Evolutionary conservation across 2,329 filamentous ascomycete genomes (phyloP), one percentile per base, ranked within the genome.

Genomic region (Beauveria scarabaeidicola): DNA sequence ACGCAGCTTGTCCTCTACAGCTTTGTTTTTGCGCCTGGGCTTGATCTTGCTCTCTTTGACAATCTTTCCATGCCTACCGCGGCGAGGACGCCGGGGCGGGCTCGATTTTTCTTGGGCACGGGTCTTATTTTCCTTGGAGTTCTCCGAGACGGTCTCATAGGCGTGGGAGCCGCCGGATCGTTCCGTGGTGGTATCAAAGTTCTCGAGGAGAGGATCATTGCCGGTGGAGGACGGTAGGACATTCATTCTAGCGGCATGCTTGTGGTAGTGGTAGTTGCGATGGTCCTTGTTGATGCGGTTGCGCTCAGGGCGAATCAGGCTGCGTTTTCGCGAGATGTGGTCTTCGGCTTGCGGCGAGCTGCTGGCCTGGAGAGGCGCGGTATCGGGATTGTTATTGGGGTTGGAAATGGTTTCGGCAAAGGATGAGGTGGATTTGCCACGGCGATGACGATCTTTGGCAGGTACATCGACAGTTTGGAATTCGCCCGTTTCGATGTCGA

Each of bases 191-290:
- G 80, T 86, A 60, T 89, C 89, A 21, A 89, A 74, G 61, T 91
- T 88, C 72, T 97, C 93, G 58, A 89, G 74, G 56, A 96, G 84
- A 3, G 92, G 91, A 67, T 97, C 92, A 66, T 96, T 89, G 62
- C 94, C 94, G 0, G 94, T 97, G 7, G 90, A 89, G 0, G 94
- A 97, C 1, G 95, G 94, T 64, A 91, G 80, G 5, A 91, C 88
- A 59, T 87, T 82, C 91, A 99, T 97, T 64, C 93, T 89, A 67
- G 91, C 89, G 10, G 95, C 91, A 82, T 96, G 92, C 72, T 96
- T 89, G 66, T 91, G 86, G 74, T 99, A 99, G 75, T 97, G 84
- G 70, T 97, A 99, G 72, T 97, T 95, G 15, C 92, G 91, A 71
- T 97, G 91, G 66, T 92, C 89, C 64, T 82, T 86, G 66, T 92